These are phyloP conservation scores for Setaria italica DNA, from an alignment of 202 grass and related monocot genomes.

Conservation along the genomic window DNA sequence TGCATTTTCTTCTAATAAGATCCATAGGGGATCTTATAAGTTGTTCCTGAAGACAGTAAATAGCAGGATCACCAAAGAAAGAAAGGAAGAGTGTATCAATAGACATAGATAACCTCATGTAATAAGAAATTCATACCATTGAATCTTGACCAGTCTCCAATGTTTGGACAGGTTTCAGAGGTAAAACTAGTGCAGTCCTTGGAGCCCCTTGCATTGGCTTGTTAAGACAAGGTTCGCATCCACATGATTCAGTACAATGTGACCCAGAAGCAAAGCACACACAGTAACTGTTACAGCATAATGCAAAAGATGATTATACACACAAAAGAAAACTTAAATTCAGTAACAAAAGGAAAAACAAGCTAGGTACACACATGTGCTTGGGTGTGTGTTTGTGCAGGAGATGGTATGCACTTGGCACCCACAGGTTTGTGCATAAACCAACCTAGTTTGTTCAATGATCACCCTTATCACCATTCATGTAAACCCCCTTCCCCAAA, in stretches of 20 bases:
- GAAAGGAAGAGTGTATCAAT: background rate
- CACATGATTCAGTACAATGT: slow-evolving; percentile 86
- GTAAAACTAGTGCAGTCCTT: slow-evolving; percentile 62
- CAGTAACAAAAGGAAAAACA: slow-evolving; percentile 13
- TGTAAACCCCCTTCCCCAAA: background rate
- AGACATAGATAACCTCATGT: slow-evolving; percentile 23
- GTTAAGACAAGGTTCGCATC: slow-evolving; percentile 87
- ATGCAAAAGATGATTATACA: slow-evolving; percentile 29
- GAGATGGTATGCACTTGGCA: background rate
- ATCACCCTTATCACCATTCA: background rate
- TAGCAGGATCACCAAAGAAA: slow-evolving; percentile 34
- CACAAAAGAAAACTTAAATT: slow-evolving; percentile 17
- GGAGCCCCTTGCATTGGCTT: slow-evolving; percentile 69
- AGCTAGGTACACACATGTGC: background rate
- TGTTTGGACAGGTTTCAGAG: slow-evolving; percentile 70
- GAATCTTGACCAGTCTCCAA: slow-evolving; percentile 62
- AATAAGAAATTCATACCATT: slow-evolving; percentile 58
- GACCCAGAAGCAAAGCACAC: slow-evolving; percentile 94
- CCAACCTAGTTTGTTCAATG: slow-evolving; percentile 5
- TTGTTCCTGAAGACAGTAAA: slow-evolving; percentile 54
- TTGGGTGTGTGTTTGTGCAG: background rate
- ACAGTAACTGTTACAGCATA: slow-evolving; percentile 73
- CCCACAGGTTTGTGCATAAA: slow-evolving; percentile 3
- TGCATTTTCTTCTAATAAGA: slow-evolving; percentile 86
- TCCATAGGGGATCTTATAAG: slow-evolving; percentile 75